Percentiles rank a stretch among this genome's conserved stretches.
Conservation (phyloP, 768 basidiomycete species). For the Guyanaporus albipodus region DNA sequence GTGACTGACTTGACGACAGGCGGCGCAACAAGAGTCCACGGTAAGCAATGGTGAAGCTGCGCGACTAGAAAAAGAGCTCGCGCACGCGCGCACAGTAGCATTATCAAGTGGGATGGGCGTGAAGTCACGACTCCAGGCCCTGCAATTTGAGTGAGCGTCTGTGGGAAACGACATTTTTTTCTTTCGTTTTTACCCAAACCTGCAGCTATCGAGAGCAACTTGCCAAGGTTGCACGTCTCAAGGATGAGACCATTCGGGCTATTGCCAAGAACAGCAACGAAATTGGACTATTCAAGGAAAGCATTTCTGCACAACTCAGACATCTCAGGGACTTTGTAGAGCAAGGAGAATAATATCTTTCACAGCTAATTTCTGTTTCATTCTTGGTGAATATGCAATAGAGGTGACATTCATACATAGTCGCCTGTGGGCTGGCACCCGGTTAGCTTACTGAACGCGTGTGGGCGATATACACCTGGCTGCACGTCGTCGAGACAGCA, state of each 20-base stretch:
- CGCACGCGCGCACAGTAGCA: conserved; percentile 70
- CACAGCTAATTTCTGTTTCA: not conserved
- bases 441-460: too few relatives aligned
- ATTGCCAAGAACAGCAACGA: conserved; percentile 85
- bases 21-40: conserved; percentile 70
- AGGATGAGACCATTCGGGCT: conserved; percentile 75
- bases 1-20: conserved; percentile 38
- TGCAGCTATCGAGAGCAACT: conserved; percentile 74
- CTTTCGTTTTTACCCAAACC: conserved; percentile 1
- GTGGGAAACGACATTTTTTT: not conserved
- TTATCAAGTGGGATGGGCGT: conserved; percentile 80
- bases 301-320: conserved; percentile 66
- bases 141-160: conserved; percentile 67
- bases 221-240: conserved; percentile 67
- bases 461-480: too few relatives aligned
- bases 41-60: conserved; percentile 63
- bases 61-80: conserved; percentile 67
- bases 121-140: conserved; percentile 68
- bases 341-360: conserved; percentile 34
- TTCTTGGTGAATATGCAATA: too few relatives aligned
- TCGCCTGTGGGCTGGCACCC: too few relatives aligned
- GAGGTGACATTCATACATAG: too few relatives aligned
- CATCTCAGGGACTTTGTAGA: conserved; percentile 68
- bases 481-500: too few relatives aligned
- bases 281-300: conserved; percentile 76